phyloP scores from a whole-genome alignment of 768 basidiomycete species.

The Termitomyces sp. region DNA sequence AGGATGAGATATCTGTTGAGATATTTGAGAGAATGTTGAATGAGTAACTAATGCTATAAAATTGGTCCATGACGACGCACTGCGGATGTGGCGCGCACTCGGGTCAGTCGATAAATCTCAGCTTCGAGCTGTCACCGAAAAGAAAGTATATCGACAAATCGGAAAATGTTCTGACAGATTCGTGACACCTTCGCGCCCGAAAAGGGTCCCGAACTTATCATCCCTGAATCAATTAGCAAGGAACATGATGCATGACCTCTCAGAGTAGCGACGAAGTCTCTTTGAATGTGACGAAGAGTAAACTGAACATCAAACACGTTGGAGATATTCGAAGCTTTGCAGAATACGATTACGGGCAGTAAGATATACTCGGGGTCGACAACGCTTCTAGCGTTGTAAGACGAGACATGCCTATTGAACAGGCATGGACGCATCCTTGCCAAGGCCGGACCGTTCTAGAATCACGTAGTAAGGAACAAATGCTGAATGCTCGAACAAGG shows the following conservation, averaged over 20 bases:
- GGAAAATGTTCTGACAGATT: neutral
- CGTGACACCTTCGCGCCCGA: neutral
- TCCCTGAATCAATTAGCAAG: neutral
- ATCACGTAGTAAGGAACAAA: too few relatives aligned
- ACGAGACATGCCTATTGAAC: neutral
- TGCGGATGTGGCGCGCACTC: neutral
- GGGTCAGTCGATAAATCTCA: neutral
- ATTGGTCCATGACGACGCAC: neutral
- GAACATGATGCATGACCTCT: neutral
- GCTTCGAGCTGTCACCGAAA: neutral
- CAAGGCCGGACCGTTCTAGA: neutral
- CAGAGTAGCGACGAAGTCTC: too few relatives aligned
- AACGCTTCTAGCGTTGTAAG: neutral
- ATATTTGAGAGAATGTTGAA: neutral
- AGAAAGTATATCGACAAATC: neutral
- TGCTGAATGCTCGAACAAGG: neutral
- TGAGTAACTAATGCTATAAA: neutral
- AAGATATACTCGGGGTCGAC: neutral
- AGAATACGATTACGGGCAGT: neutral
- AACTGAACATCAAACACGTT: neutral
- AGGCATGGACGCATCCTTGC: neutral
- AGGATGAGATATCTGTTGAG: neutral
- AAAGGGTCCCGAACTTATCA: neutral
- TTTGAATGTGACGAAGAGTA: too few relatives aligned
- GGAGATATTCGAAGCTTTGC: neutral